Evolutionary conservation across 1,284 basidiomycete species (phyloP).

Genomic region (Calocybe gambosa): DNA sequence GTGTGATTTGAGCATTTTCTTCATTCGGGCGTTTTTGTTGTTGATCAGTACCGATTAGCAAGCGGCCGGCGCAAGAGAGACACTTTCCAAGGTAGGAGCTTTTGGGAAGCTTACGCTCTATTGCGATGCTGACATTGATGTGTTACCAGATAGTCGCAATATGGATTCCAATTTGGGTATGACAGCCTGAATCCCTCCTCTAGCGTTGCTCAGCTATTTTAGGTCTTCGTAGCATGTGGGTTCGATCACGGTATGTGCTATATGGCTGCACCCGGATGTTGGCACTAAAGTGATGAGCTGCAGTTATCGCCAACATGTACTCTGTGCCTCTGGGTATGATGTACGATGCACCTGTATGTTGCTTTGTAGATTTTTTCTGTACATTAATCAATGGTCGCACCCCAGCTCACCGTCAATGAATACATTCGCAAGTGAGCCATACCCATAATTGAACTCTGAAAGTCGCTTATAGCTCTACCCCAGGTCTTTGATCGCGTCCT

Average conservation of each 20-base stretch:
- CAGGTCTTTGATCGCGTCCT: constrained; percentile 27
- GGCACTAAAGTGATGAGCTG: constrained; percentile 2
- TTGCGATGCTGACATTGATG: neutral
- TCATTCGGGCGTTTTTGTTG: neutral
- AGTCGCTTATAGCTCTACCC: neutral
- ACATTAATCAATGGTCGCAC: neutral
- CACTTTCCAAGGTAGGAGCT: constrained; percentile 54
- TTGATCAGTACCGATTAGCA: constrained; percentile 36
- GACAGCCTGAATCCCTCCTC: neutral
- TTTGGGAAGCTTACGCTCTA: neutral
- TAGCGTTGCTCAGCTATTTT: neutral
- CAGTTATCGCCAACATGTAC: constrained; percentile 66
- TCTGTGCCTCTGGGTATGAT: constrained; percentile 68
- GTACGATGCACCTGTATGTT: constrained; percentile 57
- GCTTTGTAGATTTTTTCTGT: neutral
- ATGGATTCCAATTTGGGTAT: constrained; percentile 74
- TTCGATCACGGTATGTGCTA: constrained; percentile 60
- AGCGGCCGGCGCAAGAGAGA: constrained; percentile 67
- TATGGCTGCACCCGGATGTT: neutral
- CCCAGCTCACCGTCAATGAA: constrained; percentile 11
- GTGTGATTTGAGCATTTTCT: constrained; percentile 21
- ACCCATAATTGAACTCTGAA: neutral
- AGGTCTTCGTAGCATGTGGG: constrained; percentile 68
- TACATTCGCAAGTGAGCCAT: constrained; percentile 15
- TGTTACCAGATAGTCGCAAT: constrained; percentile 49